Evolutionary conservation across 2,329 filamentous ascomycete genomes (phyloP).

Genomic region (Fusarium circinatum): DNA sequence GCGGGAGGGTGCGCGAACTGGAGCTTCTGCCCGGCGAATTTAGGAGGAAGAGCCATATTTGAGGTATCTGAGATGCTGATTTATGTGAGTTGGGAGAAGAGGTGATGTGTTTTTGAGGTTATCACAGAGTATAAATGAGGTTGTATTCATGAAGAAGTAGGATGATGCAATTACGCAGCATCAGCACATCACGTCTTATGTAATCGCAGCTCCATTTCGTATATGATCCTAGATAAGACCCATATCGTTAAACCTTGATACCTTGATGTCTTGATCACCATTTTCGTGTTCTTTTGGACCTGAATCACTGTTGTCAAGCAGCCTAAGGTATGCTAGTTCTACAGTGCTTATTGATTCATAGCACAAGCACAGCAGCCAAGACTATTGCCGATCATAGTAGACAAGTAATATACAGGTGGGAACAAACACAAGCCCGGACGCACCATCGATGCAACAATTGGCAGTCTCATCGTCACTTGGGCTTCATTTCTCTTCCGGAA

Average conservation of each 20-base stretch:
- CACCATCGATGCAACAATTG: constrained; percentile 3
- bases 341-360: background rate
- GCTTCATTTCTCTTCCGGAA: constrained; percentile 10
- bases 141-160: constrained; percentile 21
- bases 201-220: constrained; percentile 12
- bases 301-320: background rate
- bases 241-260: background rate
- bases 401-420: background rate
- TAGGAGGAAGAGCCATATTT: constrained; percentile 79
- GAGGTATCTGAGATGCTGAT: background rate
- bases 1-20: constrained; percentile 54
- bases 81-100: background rate
- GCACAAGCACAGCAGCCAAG: background rate
- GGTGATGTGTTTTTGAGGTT: background rate
- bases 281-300: background rate
- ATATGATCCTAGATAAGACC: background rate
- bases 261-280: background rate
- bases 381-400: constrained; percentile 1
- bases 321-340: too few species aligned
- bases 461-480: constrained; percentile 9
- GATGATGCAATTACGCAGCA: constrained; percentile 20
- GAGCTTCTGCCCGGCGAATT: constrained; percentile 79
- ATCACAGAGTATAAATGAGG: background rate
- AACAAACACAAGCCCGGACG: background rate
- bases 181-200: constrained; percentile 26